These are phyloP conservation scores for Bothriochloa decipiens DNA, from an alignment of 176 grass and related monocot genomes.

Conservation along the genomic window DNA sequence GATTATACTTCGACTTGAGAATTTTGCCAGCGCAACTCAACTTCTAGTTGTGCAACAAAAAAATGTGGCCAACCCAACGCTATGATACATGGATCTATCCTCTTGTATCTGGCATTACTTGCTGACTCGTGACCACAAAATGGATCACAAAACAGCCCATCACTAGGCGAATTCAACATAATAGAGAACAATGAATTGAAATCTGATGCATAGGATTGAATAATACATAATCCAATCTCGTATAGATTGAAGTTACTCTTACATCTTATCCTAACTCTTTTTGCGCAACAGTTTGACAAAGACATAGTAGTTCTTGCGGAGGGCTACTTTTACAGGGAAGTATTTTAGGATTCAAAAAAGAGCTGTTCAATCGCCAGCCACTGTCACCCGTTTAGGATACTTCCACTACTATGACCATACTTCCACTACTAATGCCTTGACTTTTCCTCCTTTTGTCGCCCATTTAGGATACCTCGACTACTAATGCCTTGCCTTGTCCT, in stretches of 20 bases:
- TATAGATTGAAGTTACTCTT: constrained; percentile 22
- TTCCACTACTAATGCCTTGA: neutral
- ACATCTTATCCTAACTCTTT: neutral
- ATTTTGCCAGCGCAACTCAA: neutral
- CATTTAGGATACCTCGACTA: neutral
- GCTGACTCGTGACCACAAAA: neutral
- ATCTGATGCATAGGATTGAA: neutral
- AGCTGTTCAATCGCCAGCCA: neutral
- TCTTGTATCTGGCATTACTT: neutral
- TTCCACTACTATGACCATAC: neutral
- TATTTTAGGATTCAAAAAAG: constrained; percentile 8
- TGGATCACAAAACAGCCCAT: neutral
- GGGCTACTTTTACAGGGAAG: neutral
- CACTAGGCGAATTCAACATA: neutral
- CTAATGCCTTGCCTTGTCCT: neutral
- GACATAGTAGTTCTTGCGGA: neutral
- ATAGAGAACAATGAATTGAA: neutral
- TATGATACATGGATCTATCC: neutral
- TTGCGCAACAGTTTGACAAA: neutral
- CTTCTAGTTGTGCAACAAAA: neutral
- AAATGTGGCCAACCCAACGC: neutral
- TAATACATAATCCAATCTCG: neutral
- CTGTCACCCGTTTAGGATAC: too few species aligned
- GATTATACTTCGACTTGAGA: neutral
- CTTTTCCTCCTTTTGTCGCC: neutral